These are phyloP conservation scores for Tetrahymena borealis DNA, from an alignment of 73 alveolate species.

Conservation along the genomic window DNA sequence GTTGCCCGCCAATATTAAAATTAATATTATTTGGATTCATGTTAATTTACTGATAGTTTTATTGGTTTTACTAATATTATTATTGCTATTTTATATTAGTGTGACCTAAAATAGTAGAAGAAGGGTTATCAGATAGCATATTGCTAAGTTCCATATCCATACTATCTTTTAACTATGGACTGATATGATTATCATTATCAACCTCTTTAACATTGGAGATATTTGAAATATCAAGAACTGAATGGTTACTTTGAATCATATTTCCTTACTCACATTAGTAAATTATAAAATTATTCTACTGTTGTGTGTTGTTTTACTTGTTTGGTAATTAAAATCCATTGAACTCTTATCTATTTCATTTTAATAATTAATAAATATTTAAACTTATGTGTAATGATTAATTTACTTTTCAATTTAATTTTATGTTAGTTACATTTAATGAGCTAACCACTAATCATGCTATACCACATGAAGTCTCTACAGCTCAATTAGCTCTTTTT, in stretches of 20 bases:
- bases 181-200: not conserved
- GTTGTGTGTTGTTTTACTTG: not conserved
- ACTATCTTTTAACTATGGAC: not conserved
- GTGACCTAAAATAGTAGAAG: not conserved
- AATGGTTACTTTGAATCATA: not conserved
- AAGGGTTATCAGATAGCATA: not conserved
- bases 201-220: not conserved
- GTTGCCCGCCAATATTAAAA: not conserved
- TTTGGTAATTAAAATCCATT: not conserved
- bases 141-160: not conserved
- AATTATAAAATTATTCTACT: not conserved
- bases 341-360: not conserved
- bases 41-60: not conserved
- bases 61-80: not conserved
- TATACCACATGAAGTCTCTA: not conserved
- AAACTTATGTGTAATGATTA: not conserved
- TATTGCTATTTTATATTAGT: not conserved
- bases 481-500: not conserved
- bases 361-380: not conserved
- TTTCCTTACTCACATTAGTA: not conserved
- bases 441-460: not conserved
- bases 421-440: not conserved
- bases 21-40: not conserved
- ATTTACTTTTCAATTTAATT: not conserved
- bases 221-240: not conserved